These are phyloP conservation scores for Ilyonectria robusta DNA, from an alignment of 2,329 filamentous ascomycete species.

Conservation along the genomic window DNA sequence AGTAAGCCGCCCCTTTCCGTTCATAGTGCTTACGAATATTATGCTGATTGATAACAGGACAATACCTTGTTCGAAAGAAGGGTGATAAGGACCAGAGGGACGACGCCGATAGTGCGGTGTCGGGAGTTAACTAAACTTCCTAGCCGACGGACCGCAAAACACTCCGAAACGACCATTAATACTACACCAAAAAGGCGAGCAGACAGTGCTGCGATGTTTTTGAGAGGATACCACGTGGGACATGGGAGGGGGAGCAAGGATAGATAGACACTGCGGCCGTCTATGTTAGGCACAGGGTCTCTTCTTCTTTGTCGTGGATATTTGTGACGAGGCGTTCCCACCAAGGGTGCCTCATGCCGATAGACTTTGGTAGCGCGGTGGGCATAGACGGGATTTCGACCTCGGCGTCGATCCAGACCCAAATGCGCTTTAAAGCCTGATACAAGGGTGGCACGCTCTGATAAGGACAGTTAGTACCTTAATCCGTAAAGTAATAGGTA, in stretches of 20 bases:
- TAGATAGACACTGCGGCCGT: constrained; percentile 34
- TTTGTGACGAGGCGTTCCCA: constrained; percentile 57
- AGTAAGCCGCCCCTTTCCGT: constrained; percentile 46
- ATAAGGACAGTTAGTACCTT: constrained; percentile 36
- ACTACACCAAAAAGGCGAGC: constrained; percentile 46
- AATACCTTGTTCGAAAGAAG: constrained; percentile 55
- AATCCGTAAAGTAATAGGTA: constrained; percentile 38
- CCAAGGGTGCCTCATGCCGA: constrained; percentile 54
- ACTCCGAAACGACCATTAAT: constrained; percentile 32
- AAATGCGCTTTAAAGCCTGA: constrained; percentile 51
- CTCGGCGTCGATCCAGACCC: constrained; percentile 53
- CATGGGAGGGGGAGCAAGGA: constrained; percentile 25
- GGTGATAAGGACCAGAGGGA: constrained; percentile 49
- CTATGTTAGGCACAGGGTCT: constrained; percentile 58
- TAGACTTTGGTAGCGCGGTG: constrained; percentile 36
- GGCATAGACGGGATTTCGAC: constrained; percentile 36
- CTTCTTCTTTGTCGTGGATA: constrained; percentile 50
- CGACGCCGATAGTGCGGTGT: constrained; percentile 57
- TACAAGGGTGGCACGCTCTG: constrained; percentile 59
- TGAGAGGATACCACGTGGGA: constrained; percentile 33
- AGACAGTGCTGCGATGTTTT: constrained; percentile 43
- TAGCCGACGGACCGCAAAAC: constrained; percentile 23
- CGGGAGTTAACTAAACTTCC: constrained; percentile 46
- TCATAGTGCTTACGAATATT: constrained; percentile 21
- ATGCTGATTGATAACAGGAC: constrained; percentile 49